These are phyloP conservation scores for Asterionellopsis glacialis DNA, from an alignment of 108 stramenopile species.

Conservation along the genomic window DNA sequence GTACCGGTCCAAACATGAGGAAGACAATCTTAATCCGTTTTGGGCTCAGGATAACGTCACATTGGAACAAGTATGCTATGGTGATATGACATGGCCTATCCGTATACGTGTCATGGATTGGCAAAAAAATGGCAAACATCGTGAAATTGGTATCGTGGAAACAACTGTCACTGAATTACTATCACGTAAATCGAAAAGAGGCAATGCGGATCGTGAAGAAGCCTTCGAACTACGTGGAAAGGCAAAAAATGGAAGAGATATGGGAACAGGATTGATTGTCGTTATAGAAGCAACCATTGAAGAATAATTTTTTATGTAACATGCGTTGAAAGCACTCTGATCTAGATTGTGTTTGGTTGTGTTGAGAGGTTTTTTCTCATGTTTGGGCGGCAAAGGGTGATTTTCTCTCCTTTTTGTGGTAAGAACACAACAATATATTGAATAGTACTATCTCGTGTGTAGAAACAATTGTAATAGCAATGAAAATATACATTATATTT, in stretches of 20 bases:
- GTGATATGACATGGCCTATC: conserved; percentile 35
- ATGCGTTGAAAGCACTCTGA: no score
- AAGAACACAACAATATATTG: no score
- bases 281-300: neutral
- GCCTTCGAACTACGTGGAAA: conserved; percentile 15
- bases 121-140: conserved; percentile 36
- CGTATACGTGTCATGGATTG: conserved; percentile 45
- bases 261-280: neutral
- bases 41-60: conserved; percentile 26
- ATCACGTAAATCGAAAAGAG: conserved; percentile 27
- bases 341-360: no score
- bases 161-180: conserved; percentile 35
- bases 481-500: no score
- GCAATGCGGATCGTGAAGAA: conserved; percentile 57
- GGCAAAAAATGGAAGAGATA: neutral
- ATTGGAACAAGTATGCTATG: conserved; percentile 45
- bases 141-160: conserved; percentile 40
- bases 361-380: no score
- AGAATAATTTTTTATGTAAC: no score
- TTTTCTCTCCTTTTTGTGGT: no score
- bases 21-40: conserved; percentile 60
- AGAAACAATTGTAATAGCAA: no score
- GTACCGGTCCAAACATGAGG: conserved; percentile 50
- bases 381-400: no score
- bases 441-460: no score